These are phyloP conservation scores for Microstegium vimineum DNA, from an alignment of 176 grass and related monocot genomes.

Conservation along the genomic window DNA sequence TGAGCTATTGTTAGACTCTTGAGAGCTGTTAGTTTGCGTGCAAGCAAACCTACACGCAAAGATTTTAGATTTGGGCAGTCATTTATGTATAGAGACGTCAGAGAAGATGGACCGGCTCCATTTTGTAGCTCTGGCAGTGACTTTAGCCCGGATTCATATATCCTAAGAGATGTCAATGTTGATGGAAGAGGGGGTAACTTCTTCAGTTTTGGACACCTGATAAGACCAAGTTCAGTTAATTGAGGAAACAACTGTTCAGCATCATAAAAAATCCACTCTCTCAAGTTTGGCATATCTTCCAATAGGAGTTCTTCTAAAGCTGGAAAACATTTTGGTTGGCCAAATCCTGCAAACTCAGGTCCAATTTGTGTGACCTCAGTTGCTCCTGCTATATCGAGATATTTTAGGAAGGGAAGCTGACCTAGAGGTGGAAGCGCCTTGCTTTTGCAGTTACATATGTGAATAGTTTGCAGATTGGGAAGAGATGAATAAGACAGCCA, in stretches of 20 bases:
- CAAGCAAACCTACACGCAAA: conserved; percentile 49
- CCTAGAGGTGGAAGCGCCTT: conserved; percentile 55
- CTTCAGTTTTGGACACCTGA: conserved; percentile 52
- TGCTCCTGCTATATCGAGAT: conserved; percentile 50
- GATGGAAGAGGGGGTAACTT: conserved; percentile 54
- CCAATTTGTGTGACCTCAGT: conserved; percentile 51
- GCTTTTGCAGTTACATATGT: conserved; percentile 51
- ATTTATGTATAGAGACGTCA: conserved; percentile 58
- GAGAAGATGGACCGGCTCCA: conserved; percentile 32
- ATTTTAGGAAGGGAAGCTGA: conserved; percentile 55
- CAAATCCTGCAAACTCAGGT: conserved; percentile 42
- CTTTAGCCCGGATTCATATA: conserved; percentile 48
- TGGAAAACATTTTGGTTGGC: conserved; percentile 36
- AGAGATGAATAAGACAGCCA: conserved; percentile 49
- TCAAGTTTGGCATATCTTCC: conserved; percentile 65
- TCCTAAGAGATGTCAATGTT: conserved; percentile 47
- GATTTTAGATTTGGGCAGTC: conserved; percentile 51
- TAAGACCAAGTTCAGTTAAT: conserved; percentile 49
- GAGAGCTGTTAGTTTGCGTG: conserved; percentile 30
- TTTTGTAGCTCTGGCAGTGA: conserved; percentile 52
- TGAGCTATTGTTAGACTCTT: conserved; percentile 47
- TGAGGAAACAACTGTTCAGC: conserved; percentile 43
- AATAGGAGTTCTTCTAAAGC: conserved; percentile 56
- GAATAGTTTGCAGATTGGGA: conserved; percentile 45
- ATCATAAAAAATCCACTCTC: conserved; percentile 47